Evolutionary conservation across 2,329 filamentous ascomycete species (phyloP).

Genomic region (Penicillium sp.): DNA sequence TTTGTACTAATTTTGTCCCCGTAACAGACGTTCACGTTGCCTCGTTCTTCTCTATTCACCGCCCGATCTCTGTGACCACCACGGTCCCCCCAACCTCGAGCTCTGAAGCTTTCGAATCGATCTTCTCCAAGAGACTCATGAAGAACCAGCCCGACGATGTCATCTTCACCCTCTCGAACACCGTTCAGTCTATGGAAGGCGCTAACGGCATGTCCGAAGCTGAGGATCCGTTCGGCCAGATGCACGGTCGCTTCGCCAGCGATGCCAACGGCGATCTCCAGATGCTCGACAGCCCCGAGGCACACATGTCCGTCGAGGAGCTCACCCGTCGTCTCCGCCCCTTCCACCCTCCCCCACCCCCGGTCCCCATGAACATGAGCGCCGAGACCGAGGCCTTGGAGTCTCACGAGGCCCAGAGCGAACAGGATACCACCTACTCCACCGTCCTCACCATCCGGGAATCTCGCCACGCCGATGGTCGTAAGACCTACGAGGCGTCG

Average conservation of each 20-base stretch:
- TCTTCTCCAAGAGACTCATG: constrained; percentile 64
- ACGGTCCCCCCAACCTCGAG: constrained; percentile 73
- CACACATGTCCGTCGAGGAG: constrained; percentile 67
- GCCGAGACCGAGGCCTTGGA: constrained; percentile 28
- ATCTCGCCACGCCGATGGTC: constrained; percentile 50
- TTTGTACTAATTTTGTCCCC: constrained; percentile 1
- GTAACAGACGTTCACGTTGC: constrained; percentile 77
- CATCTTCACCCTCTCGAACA: constrained; percentile 63
- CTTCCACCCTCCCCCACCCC: constrained; percentile 81
- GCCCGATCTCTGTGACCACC: constrained; percentile 85
- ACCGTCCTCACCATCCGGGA: constrained; percentile 55
- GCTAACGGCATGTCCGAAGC: constrained; percentile 33
- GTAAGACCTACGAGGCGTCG: constrained; percentile 53
- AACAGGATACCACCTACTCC: constrained; percentile 45
- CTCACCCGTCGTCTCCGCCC: constrained; percentile 72
- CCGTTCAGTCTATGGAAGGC: constrained; percentile 46
- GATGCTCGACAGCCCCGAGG: constrained; percentile 55
- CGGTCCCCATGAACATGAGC: constrained; percentile 54
- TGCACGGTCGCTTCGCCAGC: constrained; percentile 26
- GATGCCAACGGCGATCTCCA: constrained; percentile 41
- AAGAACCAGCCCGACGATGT: constrained; percentile 55
- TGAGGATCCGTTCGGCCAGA: constrained; percentile 35
- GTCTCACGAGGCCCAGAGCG: constrained; percentile 39
- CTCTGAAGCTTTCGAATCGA: constrained; percentile 75
- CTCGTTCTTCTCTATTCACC: constrained; percentile 92